phyloP scores from a whole-genome alignment of 768 basidiomycete species.

The Filobasidium floriforme region DNA sequence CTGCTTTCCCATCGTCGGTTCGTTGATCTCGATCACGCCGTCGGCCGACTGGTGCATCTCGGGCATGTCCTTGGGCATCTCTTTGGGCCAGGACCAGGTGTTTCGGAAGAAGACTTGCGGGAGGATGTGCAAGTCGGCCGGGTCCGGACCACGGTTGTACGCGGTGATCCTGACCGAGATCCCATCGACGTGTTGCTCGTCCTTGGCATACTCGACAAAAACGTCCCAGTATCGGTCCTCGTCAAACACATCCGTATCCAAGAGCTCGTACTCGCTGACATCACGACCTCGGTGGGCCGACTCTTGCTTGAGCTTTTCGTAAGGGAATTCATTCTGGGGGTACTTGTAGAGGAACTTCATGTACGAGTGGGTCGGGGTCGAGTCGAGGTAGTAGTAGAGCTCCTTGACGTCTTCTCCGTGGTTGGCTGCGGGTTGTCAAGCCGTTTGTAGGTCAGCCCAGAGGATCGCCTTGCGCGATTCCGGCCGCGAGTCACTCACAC shows the following conservation, averaged over 20 bases:
- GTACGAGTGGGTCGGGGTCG: slow-evolving; percentile 97
- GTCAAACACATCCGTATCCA: slow-evolving; percentile 85
- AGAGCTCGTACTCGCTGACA: slow-evolving; percentile 82
- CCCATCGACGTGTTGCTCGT: slow-evolving; percentile 79
- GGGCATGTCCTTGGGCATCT: slow-evolving; percentile 45
- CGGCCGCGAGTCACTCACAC: no score
- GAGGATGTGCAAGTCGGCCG: slow-evolving; percentile 85
- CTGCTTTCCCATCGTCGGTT: slow-evolving; percentile 65
- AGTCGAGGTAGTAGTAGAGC: slow-evolving; percentile 96
- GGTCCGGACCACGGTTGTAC: slow-evolving; percentile 93
- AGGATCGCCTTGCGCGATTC: no score
- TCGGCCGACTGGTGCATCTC: slow-evolving; percentile 44
- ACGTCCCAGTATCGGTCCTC: slow-evolving; percentile 97
- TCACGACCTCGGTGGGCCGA: slow-evolving; percentile 73
- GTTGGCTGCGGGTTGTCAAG: slow-evolving; percentile 55
- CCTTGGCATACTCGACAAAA: slow-evolving; percentile 99
- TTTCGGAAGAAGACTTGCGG: slow-evolving; percentile 97
- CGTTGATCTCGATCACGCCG: slow-evolving; percentile 52
- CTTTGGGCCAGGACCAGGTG: slow-evolving; percentile 85
- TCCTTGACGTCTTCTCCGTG: slow-evolving; percentile 99
- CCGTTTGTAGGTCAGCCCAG: no score
- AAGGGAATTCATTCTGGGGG: slow-evolving; percentile 83
- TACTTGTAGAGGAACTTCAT: slow-evolving; percentile 99
- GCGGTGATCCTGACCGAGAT: slow-evolving; percentile 87
- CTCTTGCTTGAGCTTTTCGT: slow-evolving; percentile 84